A percentile compares a stretch with the other conserved stretches of the same genome.
Conservation (phyloP, 106 monocot genomes). For the Phalaenopsis aphrodite region DNA sequence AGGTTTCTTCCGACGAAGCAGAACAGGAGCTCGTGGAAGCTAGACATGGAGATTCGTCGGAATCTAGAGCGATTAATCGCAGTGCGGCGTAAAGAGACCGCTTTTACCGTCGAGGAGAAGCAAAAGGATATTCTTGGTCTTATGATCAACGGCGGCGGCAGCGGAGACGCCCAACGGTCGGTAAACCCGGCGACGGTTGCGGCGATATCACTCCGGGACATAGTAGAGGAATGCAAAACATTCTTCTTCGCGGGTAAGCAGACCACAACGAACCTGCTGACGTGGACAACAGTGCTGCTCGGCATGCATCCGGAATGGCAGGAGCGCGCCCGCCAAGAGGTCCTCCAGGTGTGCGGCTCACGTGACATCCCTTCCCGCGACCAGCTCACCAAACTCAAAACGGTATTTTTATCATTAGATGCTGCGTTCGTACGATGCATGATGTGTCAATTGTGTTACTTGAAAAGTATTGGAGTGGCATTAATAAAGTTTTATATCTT, state of each 20-base stretch:
- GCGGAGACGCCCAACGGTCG: background rate
- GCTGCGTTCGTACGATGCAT: too few species aligned
- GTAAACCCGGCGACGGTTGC: background rate
- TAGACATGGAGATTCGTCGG: slow-evolving; percentile 50
- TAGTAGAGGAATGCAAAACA: slow-evolving; percentile 88
- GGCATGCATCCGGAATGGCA: slow-evolving; percentile 88
- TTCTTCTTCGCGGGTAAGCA: slow-evolving; percentile 92
- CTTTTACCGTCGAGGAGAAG: background rate
- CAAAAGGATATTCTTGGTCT: slow-evolving; percentile 48
- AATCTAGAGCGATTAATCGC: slow-evolving; percentile 36
- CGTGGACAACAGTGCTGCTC: slow-evolving; percentile 69
- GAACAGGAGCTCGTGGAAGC: slow-evolving; percentile 50
- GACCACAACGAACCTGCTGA: slow-evolving; percentile 72
- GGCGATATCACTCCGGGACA: slow-evolving; percentile 33
- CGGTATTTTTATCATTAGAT: slow-evolving; percentile 22
- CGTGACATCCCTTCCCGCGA: slow-evolving; percentile 48
- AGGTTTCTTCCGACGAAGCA: slow-evolving; percentile 64
- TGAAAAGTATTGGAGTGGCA: too few species aligned
- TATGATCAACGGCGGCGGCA: slow-evolving; percentile 34
- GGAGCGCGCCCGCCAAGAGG: slow-evolving; percentile 54
- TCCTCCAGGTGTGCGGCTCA: slow-evolving; percentile 58
- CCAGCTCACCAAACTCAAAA: slow-evolving; percentile 66
- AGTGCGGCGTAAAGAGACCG: slow-evolving; percentile 16
- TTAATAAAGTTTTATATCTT: too few species aligned
- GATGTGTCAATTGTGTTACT: too few species aligned